A percentile compares a stretch with the other conserved stretches of the same genome.
Evolutionary conservation across 768 basidiomycete species (phyloP).

Genomic region (Boletus rubroflammeus): DNA sequence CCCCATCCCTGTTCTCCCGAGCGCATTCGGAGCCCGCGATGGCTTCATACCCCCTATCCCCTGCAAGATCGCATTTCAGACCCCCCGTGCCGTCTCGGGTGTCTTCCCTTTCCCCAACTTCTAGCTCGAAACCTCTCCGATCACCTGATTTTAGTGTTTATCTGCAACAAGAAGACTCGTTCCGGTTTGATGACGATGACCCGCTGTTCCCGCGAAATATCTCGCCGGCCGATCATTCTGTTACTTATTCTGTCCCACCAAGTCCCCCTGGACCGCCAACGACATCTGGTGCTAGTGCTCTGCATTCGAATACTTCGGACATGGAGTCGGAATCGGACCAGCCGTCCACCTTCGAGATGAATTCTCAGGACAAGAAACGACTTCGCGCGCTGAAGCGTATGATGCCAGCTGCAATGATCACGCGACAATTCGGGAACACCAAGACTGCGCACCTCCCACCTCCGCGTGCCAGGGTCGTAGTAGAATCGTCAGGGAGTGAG

Average conservation of each 20-base stretch:
- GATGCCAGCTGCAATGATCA: slow-evolving; percentile 54
- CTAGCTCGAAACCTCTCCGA: not conserved
- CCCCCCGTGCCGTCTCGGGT: not conserved
- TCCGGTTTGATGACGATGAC: slow-evolving; percentile 9
- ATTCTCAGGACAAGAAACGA: slow-evolving; percentile 32
- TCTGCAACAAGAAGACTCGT: slow-evolving; percentile 14
- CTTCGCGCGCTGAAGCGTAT: slow-evolving; percentile 43
- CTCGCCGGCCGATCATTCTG: slow-evolving; percentile 4
- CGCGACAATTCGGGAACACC: slow-evolving; percentile 27
- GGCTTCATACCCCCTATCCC: slow-evolving; percentile 1
- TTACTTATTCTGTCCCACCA: slow-evolving; percentile 7
- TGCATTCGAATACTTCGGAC: slow-evolving; percentile 15
- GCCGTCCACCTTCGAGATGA: slow-evolving; percentile 17
- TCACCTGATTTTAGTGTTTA: slow-evolving; percentile 15
- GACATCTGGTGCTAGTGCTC: slow-evolving; percentile 18
- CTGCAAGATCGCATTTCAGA: slow-evolving; percentile 1
- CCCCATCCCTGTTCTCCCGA: slow-evolving; percentile 1
- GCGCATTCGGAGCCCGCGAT: slow-evolving; percentile 14
- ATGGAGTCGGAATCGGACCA: slow-evolving; percentile 20
- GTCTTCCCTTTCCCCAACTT: slow-evolving; percentile 9
- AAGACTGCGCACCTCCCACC: slow-evolving; percentile 9
- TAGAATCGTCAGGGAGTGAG: slow-evolving; percentile 26
- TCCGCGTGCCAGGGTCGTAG: slow-evolving; percentile 7
- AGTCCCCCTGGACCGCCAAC: slow-evolving; percentile 16
- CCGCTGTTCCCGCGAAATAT: not conserved